These are phyloP conservation scores for Trametes polyzona DNA, from an alignment of 1,284 basidiomycete species.

Conservation along the genomic window DNA sequence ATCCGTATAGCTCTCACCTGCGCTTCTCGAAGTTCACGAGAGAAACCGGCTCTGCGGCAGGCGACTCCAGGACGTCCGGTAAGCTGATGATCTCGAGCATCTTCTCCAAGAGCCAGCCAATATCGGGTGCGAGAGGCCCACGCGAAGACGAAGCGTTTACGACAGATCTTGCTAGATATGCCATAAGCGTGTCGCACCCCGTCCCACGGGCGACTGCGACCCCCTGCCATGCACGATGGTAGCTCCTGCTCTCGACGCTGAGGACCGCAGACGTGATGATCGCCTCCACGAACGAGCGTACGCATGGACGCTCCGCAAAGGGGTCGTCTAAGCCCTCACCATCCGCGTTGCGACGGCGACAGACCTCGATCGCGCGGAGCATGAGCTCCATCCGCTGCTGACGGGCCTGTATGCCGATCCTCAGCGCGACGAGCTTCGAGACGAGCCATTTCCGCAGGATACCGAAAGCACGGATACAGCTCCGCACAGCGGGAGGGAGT, in stretches of 20 bases:
- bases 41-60: constrained; percentile 51
- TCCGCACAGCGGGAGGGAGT: constrained; percentile 72
- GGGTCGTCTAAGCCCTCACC: constrained; percentile 34
- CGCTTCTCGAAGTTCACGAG: constrained; percentile 83
- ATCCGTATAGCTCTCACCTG: constrained; percentile 47
- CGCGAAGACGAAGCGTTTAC: constrained; percentile 48
- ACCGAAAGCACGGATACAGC: constrained; percentile 72
- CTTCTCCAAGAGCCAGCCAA: constrained; percentile 81
- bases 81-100: constrained; percentile 76
- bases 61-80: constrained; percentile 68
- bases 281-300: constrained; percentile 78
- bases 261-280: constrained; percentile 71
- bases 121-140: constrained; percentile 66
- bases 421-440: constrained; percentile 63
- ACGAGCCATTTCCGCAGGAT: constrained; percentile 80
- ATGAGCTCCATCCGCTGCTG: constrained; percentile 73
- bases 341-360: constrained; percentile 62
- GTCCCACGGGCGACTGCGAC: constrained; percentile 62
- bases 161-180: constrained; percentile 56
- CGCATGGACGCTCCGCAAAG: constrained; percentile 54
- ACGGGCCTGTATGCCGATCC: constrained; percentile 62
- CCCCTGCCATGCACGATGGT: constrained; percentile 73
- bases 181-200: constrained; percentile 60
- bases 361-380: constrained; percentile 70
- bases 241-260: constrained; percentile 74